Percentiles rank a stretch among this genome's conserved stretches.
Conservation (phyloP, 2,329 filamentous ascomycete genomes). For the Ceratocystis cubensis region DNA sequence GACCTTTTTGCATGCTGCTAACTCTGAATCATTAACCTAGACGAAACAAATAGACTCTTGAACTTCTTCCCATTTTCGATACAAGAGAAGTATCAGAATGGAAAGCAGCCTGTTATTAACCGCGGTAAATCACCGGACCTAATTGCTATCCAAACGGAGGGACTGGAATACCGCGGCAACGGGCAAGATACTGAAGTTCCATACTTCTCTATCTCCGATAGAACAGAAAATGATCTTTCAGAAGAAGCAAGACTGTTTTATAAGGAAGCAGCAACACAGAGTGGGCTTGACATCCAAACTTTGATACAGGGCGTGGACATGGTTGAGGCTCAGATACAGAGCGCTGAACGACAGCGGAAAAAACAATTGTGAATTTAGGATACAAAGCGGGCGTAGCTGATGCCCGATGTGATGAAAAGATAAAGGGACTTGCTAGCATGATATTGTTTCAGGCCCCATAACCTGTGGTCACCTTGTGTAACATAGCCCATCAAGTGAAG, state of each 20-base stretch:
- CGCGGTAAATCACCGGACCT: not conserved
- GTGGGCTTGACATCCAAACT: constrained; percentile 17
- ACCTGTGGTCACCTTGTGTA: not conserved
- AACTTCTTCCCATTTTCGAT: constrained; percentile 15
- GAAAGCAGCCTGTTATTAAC: not conserved
- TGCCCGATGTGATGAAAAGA: not conserved
- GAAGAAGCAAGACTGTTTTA: constrained; percentile 20
- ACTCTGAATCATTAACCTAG: not conserved
- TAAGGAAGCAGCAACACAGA: constrained; percentile 15
- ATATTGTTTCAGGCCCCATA: not conserved
- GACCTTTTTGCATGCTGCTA: not conserved
- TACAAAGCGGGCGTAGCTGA: no score
- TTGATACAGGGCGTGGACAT: constrained; percentile 21
- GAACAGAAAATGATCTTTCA: constrained; percentile 18
- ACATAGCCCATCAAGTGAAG: not conserved
- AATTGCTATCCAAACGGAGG: not conserved
- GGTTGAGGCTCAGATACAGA: constrained; percentile 20
- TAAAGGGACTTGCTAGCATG: not conserved
- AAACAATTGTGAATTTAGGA: not conserved
- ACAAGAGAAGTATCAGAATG: not conserved
- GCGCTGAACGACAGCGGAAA: constrained; percentile 11
- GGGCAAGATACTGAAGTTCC: not conserved
- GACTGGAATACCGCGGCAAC: not conserved
- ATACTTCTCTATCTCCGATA: constrained; percentile 17
- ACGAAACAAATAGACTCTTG: constrained; percentile 6